Base-by-base conservation (phyloP, 1,284 basidiomycete species). In the Schizopora paradoxa region DNA sequence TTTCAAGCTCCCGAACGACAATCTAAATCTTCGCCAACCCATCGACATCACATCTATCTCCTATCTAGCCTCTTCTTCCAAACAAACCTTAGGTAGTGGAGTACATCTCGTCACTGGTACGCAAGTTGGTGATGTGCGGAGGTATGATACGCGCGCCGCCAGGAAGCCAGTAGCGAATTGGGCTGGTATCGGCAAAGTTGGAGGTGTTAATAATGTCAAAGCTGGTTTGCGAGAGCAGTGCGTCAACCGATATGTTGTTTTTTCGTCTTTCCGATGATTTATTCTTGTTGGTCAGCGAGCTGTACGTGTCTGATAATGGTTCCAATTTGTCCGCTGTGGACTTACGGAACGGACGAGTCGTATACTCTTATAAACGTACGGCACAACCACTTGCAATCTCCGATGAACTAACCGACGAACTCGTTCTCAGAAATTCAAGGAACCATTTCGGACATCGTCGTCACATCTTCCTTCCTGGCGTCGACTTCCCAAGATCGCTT, bases 71-170 rank as follows among this genome's bases (percentile, higher is more conserved):
- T 25, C 58, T 63, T 3, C 68, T 73, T 10, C 49, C 66, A 1
- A 60, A 51, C 34, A 64, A 65, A n/a, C 67, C 72, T n/a, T n/a
- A n/a, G n/a, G n/a, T n/a, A 32, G 19, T 10, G 22, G 32, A 2
- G 48, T 38, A 13, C 74, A 83, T 43, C 60, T 94, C 13, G 66
- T 85, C 6, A 77, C 79, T 10, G 91, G 91, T 0, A 92, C 89
- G 0, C 78, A 82, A 49, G 67, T 81, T 29, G 91, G 91, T 6
- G 76, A 84, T 52, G 68, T 94, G 2, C 74, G 87, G 44, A 72
- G 79, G 41, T 94, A 93, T 59, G 91, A 94, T 58, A 88, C 82
- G 2, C 78, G 89, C 37, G 68, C 76, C 14, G 82, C 79, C 23
- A 76, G 80, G 19, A 76, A 79, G 46, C 88, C 89, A 14, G 74